Conservation (phyloP, 169 alveolate species). For the Cryptosporidium viatorum region DNA sequence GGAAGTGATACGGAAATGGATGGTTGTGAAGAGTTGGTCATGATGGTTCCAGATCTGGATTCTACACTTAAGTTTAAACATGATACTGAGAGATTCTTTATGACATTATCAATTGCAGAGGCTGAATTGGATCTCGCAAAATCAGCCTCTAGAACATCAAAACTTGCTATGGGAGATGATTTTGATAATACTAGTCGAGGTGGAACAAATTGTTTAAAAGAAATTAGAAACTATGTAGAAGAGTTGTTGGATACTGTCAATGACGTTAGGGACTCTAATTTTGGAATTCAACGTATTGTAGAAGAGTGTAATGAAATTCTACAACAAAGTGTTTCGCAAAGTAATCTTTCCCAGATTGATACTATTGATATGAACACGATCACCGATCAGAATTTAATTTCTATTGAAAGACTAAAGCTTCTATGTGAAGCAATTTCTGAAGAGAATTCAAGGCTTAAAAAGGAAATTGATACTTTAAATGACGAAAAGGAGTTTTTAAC, state of each 20-base stretch:
- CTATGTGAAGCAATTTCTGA: conserved; percentile 49
- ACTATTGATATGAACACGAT: conserved; percentile 17
- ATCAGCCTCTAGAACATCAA: conserved; percentile 24
- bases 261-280: conserved; percentile 32
- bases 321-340: neutral
- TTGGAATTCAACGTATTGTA: conserved; percentile 28
- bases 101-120: conserved; percentile 70
- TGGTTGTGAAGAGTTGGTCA: conserved; percentile 17
- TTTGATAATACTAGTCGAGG: conserved; percentile 2
- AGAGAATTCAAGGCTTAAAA: conserved; percentile 26
- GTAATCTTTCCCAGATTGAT: neutral
- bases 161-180: conserved; percentile 1
- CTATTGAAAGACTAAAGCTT: conserved; percentile 26
- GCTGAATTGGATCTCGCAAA: conserved; percentile 58
- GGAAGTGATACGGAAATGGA: neutral
- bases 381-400: neutral
- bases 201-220: conserved; percentile 58
- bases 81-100: conserved; percentile 65
- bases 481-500: neutral
- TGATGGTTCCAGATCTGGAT: conserved; percentile 70
- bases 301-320: conserved; percentile 42
- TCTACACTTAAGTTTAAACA: conserved; percentile 63
- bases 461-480: neutral
- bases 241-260: conserved; percentile 65
- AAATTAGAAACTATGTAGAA: conserved; percentile 53